phyloP scores from a whole-genome alignment of 2,329 filamentous ascomycete species.

The Zymoseptoria pseudotritici region DNA sequence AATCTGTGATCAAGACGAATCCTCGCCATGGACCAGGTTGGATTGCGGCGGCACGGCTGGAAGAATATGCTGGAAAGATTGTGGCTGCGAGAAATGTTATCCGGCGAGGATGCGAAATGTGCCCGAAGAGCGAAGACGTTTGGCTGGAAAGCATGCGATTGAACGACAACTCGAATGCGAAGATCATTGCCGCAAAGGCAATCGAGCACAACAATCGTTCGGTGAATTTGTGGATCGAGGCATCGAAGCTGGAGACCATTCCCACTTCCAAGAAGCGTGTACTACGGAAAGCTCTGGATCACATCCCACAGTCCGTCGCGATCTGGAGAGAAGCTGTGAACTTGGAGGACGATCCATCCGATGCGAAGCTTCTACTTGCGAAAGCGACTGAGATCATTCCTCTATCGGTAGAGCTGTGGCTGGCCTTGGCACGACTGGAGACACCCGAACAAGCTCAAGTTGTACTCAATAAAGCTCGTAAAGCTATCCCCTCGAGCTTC shows the following conservation, averaged over 20 bases:
- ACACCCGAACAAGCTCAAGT: constrained; percentile 86
- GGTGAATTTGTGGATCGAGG: constrained; percentile 86
- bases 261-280: constrained; percentile 84
- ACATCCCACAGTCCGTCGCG: constrained; percentile 87
- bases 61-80: constrained; percentile 86
- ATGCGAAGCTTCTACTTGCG: constrained; percentile 80
- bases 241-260: constrained; percentile 84
- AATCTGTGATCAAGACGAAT: constrained; percentile 96
- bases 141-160: constrained; percentile 95
- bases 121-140: constrained; percentile 86
- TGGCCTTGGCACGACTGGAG: constrained; percentile 84
- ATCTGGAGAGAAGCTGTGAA: constrained; percentile 99
- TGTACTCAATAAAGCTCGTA: constrained; percentile 89
- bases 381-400: constrained; percentile 96
- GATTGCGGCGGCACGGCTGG: constrained; percentile 87
- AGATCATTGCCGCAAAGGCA: constrained; percentile 87
- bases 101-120: constrained; percentile 78
- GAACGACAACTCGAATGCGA: constrained; percentile 83
- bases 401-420: constrained; percentile 87
- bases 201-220: constrained; percentile 87
- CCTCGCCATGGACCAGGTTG: constrained; percentile 90
- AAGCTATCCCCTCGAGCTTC: constrained; percentile 84
- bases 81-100: constrained; percentile 86
- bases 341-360: constrained; percentile 79
- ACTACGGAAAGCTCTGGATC: constrained; percentile 80